These are phyloP conservation scores for Quercus lobata DNA, from an alignment of 331 rosid genomes.

Conservation along the genomic window DNA sequence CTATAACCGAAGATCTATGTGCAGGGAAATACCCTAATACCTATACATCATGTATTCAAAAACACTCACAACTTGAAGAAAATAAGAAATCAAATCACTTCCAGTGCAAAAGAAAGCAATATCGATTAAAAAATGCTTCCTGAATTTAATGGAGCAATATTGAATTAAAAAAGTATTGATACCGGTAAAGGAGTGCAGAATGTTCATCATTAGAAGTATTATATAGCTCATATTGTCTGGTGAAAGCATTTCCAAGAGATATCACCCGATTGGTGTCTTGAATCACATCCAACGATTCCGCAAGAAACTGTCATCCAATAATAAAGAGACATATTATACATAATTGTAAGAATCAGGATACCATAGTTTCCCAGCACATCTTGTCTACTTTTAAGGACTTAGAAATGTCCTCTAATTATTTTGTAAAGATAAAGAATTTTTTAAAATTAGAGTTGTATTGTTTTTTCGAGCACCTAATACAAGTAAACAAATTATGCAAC, in stretches of 20 bases:
- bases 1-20: too few relatives aligned
- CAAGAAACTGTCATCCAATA: conserved; percentile 72
- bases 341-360: conserved; percentile 6
- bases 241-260: conserved; percentile 87
- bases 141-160: too few relatives aligned
- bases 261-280: conserved; percentile 78
- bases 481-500: too few relatives aligned
- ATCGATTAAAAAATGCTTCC: too few relatives aligned
- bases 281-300: conserved; percentile 95
- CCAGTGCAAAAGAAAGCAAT: too few relatives aligned
- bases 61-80: too few relatives aligned
- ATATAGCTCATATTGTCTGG: conserved; percentile 75
- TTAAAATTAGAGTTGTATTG: too few relatives aligned
- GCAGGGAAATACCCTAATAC: too few relatives aligned
- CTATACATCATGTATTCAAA: too few relatives aligned
- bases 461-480: too few relatives aligned
- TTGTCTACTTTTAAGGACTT: neutral
- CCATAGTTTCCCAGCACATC: conserved; percentile 8
- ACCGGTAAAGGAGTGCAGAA: conserved; percentile 51
- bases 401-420: neutral
- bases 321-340: conserved; percentile 21
- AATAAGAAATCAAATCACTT: too few relatives aligned
- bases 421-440: conserved; percentile 9
- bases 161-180: too few relatives aligned
- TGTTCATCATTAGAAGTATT: conserved; percentile 87